A percentile compares a stretch with the other conserved stretches of the same genome.
Evolutionary conservation across 768 basidiomycete genomes (phyloP).

Genomic region (Phylloporus scabripes): DNA sequence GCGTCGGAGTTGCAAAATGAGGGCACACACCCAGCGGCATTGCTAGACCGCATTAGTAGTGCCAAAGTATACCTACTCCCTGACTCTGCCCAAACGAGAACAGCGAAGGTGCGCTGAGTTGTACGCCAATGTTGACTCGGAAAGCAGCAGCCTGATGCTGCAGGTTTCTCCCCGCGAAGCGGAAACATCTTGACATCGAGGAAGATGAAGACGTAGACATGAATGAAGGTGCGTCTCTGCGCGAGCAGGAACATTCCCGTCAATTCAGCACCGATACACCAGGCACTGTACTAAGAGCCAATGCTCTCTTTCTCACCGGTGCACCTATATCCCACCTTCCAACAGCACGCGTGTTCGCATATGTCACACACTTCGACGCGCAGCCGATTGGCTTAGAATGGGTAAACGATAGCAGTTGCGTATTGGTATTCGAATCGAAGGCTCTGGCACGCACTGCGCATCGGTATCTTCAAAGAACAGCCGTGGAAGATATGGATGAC

Average conservation of each 20-base stretch:
- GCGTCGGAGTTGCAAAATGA: conserved; percentile 31
- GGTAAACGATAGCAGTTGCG: conserved; percentile 79
- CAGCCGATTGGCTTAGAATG: conserved; percentile 77
- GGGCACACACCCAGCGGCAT: conserved; percentile 23
- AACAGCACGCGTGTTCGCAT: conserved; percentile 74
- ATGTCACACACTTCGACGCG: conserved; percentile 72
- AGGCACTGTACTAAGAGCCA: conserved; percentile 49
- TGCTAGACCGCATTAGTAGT: conserved; percentile 65
- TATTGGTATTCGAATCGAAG: conserved; percentile 65
- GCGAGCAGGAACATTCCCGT: not conserved
- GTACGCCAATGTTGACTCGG: conserved; percentile 32
- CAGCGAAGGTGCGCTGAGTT: conserved; percentile 67
- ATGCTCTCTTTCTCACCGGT: conserved; percentile 72
- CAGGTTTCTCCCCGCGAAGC: conserved; percentile 29
- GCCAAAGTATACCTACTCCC: conserved; percentile 75
- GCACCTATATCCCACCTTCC: conserved; percentile 69
- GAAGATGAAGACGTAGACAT: conserved; percentile 35
- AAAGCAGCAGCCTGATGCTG: conserved; percentile 44
- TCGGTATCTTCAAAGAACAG: conserved; percentile 45
- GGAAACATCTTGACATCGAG: conserved; percentile 43
- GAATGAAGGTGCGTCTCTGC: conserved; percentile 26
- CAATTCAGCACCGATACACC: conserved; percentile 1
- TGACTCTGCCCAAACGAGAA: conserved; percentile 54
- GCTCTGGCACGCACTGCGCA: conserved; percentile 49
- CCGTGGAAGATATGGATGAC: conserved; percentile 44